Base-by-base conservation (phyloP, 2,329 filamentous ascomycete genomes). In the Ophiocordyceps unilateralis region DNA sequence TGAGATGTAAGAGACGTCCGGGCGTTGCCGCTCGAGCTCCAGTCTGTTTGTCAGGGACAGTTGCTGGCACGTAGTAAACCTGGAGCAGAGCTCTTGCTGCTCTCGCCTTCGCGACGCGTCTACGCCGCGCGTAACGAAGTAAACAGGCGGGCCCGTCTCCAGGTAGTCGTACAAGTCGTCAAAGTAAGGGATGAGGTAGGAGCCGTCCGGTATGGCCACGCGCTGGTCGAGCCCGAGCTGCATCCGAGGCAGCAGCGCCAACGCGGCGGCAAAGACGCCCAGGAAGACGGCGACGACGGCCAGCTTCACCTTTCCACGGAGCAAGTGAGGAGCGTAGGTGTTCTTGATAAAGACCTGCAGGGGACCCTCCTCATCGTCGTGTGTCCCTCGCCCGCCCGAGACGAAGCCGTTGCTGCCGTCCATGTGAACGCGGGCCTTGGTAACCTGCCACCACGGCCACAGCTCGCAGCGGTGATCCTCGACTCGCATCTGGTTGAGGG, bases 151-250 rank as follows among this genome's bases (percentile, higher is more conserved):
- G 0, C 91, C 93, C 15, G 79, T 80, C 47, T 88, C 83, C 52
- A 96, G 82, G 58, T 98, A 98, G 46, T 78, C 78, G 58, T 95
- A 93, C 24, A 98, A 68, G 57, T 98, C 91, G 55, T 96, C 87
- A 63, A 98, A 98, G 61, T 94, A 98, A 10, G 83, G 77, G 48
- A 98, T 94, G 41, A 98, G 68, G 58, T 98, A 98, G 1, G 89
- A 96, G 53, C 85, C 88, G 49, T 83, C 84, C 0, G 91, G 91
- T 45, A 98, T 83, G 11, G 91, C 91, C 43, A 95, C 89, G 17
- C 91, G 79, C 63, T 98, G 91, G 55, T 98, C 91, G 23, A 98
- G 69, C 0, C 91, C 91, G 37, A 98, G 75, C 51, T 89, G 65
- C 17, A 98, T 78, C 49, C 81, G 75, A 0, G 91, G 93, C 15